phyloP scores from a whole-genome alignment of 2,329 filamentous ascomycete species.

The Myrmaecium sp. region DNA sequence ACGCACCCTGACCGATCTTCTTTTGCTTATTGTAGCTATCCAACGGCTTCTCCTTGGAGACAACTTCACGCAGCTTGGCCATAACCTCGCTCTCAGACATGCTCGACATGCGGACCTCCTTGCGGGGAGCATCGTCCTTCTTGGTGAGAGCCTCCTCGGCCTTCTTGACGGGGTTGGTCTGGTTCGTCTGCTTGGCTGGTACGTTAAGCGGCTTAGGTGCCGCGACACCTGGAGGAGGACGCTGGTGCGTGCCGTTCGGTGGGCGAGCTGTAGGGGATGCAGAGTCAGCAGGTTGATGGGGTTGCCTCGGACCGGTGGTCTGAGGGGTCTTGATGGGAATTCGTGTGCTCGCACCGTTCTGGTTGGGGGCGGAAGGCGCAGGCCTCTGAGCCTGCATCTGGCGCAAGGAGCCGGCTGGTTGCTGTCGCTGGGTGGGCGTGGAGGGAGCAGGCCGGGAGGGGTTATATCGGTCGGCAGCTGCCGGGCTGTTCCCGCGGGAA shows the following conservation, averaged over 20 bases:
- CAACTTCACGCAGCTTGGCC: constrained; percentile 83
- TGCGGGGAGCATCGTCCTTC: constrained; percentile 60
- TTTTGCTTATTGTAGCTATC: constrained; percentile 97
- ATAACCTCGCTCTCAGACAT: constrained; percentile 97
- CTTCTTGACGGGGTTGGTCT: constrained; percentile 60
- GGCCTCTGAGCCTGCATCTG: constrained; percentile 56
- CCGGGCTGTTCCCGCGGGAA: constrained; percentile 25
- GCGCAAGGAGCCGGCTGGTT: constrained; percentile 32
- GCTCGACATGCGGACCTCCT: constrained; percentile 94
- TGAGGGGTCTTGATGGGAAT: constrained; percentile 6
- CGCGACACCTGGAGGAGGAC: constrained; percentile 24
- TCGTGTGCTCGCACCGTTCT: constrained; percentile 14
- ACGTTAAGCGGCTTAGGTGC: constrained; percentile 39
- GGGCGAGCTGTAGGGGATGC: constrained; percentile 22
- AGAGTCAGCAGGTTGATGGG: background rate
- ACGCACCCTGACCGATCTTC: constrained; percentile 97
- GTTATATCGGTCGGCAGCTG: constrained; percentile 55
- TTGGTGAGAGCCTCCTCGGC: constrained; percentile 72
- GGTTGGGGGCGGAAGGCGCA: constrained; percentile 54
- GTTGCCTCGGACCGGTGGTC: constrained; percentile 1
- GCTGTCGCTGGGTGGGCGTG: constrained; percentile 43
- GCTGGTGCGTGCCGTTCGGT: constrained; percentile 24
- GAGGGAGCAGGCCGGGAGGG: constrained; percentile 72
- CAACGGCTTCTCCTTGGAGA: constrained; percentile 88
- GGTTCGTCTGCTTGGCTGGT: constrained; percentile 28